Percentiles rank a stretch among this genome's conserved stretches.
Conservation (phyloP, 106 monocot species). For the Platanthera guangdongensis region DNA sequence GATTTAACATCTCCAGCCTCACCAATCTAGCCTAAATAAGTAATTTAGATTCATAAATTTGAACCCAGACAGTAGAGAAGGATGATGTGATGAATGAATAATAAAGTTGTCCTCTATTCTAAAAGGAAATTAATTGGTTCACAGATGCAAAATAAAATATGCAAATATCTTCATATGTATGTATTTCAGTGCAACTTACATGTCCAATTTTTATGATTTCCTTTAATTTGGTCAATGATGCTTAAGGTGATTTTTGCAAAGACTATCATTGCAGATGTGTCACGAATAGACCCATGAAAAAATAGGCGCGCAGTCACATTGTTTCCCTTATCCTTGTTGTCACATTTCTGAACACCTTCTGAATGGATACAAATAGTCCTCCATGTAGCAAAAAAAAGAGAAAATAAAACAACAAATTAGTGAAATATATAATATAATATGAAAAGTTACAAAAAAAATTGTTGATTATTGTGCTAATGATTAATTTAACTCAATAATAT, state of each 20-base stretch:
- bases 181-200: neutral
- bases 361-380: slow-evolving; percentile 1
- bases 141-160: no score
- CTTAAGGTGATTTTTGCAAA: slow-evolving; percentile 4
- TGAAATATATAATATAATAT: no score
- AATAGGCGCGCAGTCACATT: neutral
- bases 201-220: slow-evolving; percentile 2
- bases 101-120: no score
- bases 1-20: no score
- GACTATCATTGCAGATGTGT: neutral
- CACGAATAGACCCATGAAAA: neutral
- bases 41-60: no score
- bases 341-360: neutral
- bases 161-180: neutral
- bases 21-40: no score
- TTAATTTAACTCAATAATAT: no score
- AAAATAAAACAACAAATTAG: neutral
- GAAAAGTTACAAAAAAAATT: no score
- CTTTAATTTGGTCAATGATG: slow-evolving; percentile 7
- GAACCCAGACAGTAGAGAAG: no score
- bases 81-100: no score
- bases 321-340: neutral
- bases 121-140: no score
- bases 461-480: no score
- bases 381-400: neutral